Base-by-base conservation (phyloP, 768 basidiomycete genomes). In the Leucocoprinus leucothites region DNA sequence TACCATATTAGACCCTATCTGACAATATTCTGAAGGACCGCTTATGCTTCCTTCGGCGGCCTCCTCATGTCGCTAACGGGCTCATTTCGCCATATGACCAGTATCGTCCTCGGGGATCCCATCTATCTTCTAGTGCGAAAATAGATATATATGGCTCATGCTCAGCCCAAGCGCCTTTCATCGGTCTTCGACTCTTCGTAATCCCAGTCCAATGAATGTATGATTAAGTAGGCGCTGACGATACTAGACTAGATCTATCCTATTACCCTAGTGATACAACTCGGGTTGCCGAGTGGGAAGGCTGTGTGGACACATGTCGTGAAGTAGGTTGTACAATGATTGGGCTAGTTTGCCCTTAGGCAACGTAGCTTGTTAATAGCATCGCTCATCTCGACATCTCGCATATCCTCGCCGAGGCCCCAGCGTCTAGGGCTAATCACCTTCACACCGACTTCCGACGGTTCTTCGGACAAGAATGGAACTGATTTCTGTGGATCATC, bases 21-120 rank as follows among this genome's bases (percentile, higher is more conserved):
- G 28, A 53, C 16, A 38, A 54, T 34, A 31, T 57, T 28, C 35
- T 31, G 31, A 53, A 98, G 95, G 50, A 97, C 95, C 24, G 96
- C 87, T 18, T 99, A 98, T 68, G 89, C 90, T 41, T 98, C 96
- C 7, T 99, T 97, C 58, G 97, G 97, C 38, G 97, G 97, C 19
- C 79, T 99, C 16, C 77, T 99, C 36, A 86, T 99, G 86, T 94
- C 97, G 0, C 73, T 99, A 49, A 87, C 92, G 25, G 97, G 97
- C 1, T 91, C 86, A 28, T 94, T 86, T 72, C 84, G 97, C 55
- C 94, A 98, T 73, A 80, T 99, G 80, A 85, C 91, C 31, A 86
- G 82, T 63, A 86, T 99, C 55, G 93, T 96, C 13, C 83, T 98
- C 3, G 95, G 96, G 25, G 94, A 98, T 65, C 89, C 94, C 47